phyloP scores from a whole-genome alignment of 2,329 filamentous ascomycete genomes.

The Xylariaceae sp. region DNA sequence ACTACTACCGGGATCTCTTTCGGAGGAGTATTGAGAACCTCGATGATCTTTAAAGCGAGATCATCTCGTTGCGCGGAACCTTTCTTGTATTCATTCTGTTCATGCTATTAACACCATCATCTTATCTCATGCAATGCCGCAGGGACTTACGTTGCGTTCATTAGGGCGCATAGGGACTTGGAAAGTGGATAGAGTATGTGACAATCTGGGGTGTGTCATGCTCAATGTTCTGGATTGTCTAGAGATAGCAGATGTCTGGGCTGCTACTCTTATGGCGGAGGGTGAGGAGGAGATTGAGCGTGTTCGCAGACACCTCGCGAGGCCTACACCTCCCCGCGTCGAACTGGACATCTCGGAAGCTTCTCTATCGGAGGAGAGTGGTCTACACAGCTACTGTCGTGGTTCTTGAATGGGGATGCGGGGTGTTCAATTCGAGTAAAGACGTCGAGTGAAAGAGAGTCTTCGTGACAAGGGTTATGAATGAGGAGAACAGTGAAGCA shows the following conservation, averaged over 20 bases:
- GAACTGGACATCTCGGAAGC: no score
- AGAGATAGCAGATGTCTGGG: no score
- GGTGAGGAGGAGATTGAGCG: conserved; percentile 10
- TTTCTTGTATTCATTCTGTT: conserved; percentile 82
- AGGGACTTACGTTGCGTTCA: conserved; percentile 80
- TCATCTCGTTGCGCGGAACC: conserved; percentile 74
- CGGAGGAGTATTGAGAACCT: conserved; percentile 63
- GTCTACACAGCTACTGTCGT: no score
- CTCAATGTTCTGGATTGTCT: conserved; percentile 23
- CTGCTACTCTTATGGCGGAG: no score
- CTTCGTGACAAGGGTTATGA: no score
- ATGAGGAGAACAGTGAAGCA: no score
- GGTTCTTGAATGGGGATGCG: no score
- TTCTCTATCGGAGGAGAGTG: no score
- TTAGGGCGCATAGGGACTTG: conserved; percentile 83
- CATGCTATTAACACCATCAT: conserved; percentile 4
- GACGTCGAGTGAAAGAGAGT: no score
- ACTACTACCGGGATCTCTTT: conserved; percentile 80
- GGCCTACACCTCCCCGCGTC: conserved; percentile 20
- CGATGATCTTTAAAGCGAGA: conserved; percentile 69
- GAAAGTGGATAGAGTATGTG: conserved; percentile 77
- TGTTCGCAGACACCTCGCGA: conserved; percentile 22
- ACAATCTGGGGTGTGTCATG: conserved; percentile 32
- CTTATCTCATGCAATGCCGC: background rate
- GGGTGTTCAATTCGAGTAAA: no score